These are phyloP conservation scores for Phytophthora megakarya DNA, from an alignment of 352 stramenopile species.

Conservation along the genomic window DNA sequence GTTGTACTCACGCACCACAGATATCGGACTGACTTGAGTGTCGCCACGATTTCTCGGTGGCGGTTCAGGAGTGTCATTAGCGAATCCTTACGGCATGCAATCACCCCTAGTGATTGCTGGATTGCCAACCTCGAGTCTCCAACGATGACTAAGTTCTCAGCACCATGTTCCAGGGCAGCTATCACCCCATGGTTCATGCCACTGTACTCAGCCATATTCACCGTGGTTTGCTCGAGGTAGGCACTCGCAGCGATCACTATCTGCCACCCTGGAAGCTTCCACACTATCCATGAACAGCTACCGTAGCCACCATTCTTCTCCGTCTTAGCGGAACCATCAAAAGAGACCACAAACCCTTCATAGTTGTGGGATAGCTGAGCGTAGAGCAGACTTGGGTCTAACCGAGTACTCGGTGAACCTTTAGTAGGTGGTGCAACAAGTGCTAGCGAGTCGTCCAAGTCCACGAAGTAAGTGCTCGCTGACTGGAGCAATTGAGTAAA, in stretches of 20 bases:
- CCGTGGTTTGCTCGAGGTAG: slow-evolving; percentile 17
- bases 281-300: slow-evolving; percentile 25
- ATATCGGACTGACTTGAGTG: not conserved
- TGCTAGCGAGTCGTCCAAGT: slow-evolving; percentile 8
- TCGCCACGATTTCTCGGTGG: not conserved
- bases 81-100: too few species aligned
- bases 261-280: slow-evolving; percentile 18
- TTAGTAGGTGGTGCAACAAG: not conserved
- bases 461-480: slow-evolving; percentile 3
- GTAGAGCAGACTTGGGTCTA: not conserved
- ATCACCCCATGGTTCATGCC: slow-evolving; percentile 10
- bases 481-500: slow-evolving; percentile 13
- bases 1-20: too few species aligned
- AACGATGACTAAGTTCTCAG: slow-evolving; percentile 16
- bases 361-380: not conserved
- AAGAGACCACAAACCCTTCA: slow-evolving; percentile 18
- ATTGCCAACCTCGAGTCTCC: slow-evolving; percentile 13
- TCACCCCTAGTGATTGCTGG: slow-evolving; percentile 20
- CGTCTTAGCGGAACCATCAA: slow-evolving; percentile 27
- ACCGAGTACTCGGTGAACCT: not conserved
- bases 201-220: slow-evolving; percentile 36
- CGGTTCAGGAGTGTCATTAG: not conserved
- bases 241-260: slow-evolving; percentile 13
- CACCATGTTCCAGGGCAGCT: not conserved
- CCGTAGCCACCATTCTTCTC: slow-evolving; percentile 11